Evolutionary conservation across 192 early-diverging fungal genomes (phyloP), one percentile per base, ranked within the genome.

Genomic region (Podila epigama): DNA sequence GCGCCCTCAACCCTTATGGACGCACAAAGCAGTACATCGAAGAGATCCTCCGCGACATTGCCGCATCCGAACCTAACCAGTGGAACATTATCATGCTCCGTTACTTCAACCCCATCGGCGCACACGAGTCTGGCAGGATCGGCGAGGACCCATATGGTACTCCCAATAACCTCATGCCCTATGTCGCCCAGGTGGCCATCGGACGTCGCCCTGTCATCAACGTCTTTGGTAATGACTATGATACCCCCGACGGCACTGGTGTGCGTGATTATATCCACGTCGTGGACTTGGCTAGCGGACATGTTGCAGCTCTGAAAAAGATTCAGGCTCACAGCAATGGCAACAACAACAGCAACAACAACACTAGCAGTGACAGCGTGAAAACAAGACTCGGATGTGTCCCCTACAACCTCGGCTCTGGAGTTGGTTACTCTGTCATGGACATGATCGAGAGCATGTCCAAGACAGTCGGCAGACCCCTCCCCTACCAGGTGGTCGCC

Each of bases 21-120:
- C 93, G 95, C 63, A 96, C 96, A 34, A 98, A 98, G 78, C 86
- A 92, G 20, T 93, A 86, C 53, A 91, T 94, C 66, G 96, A 98
- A 69, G 82, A 83, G 73, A 90, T 95, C 18, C 87, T 97, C 41
- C 79, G 80, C 34, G 94, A 95, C 64, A 88, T 92, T 58, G 88
- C 85, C 62, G 68, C 60, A 11, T 86, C 87, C 3, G 80, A 88
- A 54, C 54, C 71, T 2, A 35, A 53, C 59, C 83, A 86, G 20
- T 89, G 86, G 87, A 89, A 90, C 56, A 83, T 75, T 27, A 84
- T 87, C 58, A 82, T 92, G 58, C 85, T 92, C 37, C 83, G 97
- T 29, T 98, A 95, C 81, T 98, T 98, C 59, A 98, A 98, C 81
- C 92, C 96, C 9, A 90, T 91, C n/a, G 96, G 96, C 28, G 96